These are phyloP conservation scores for Sordariomycetes sp. DNA, from an alignment of 2,329 filamentous ascomycete genomes.

Conservation along the genomic window DNA sequence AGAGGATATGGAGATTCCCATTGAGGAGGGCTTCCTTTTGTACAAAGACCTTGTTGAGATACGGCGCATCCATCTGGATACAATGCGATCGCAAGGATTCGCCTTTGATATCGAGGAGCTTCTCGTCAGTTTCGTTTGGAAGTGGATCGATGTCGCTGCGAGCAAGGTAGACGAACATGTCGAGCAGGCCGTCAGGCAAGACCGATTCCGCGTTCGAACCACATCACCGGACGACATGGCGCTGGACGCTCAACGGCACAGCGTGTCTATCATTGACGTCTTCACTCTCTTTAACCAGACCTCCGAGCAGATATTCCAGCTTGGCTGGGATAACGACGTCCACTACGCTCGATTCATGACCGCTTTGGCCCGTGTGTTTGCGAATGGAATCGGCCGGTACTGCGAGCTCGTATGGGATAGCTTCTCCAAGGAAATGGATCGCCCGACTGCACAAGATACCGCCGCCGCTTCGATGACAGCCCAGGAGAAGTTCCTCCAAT, in stretches of 20 bases:
- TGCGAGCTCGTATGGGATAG: conserved; percentile 82
- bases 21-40: conserved; percentile 88
- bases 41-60: conserved; percentile 85
- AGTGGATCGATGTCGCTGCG: conserved; percentile 81
- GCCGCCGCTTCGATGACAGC: conserved; percentile 66
- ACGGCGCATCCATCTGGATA: conserved; percentile 66
- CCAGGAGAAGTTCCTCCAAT: conserved; percentile 86
- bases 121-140: conserved; percentile 88
- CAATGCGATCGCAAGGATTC: conserved; percentile 64
- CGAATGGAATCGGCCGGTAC: conserved; percentile 73
- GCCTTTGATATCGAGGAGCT: conserved; percentile 80
- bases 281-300: conserved; percentile 91
- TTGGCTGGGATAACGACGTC: conserved; percentile 88
- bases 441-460: conserved; percentile 77
- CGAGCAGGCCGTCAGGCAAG: conserved; percentile 82
- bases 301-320: conserved; percentile 71
- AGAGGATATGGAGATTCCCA: conserved; percentile 63
- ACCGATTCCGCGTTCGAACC: conserved; percentile 68
- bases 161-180: conserved; percentile 72
- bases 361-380: conserved; percentile 73
- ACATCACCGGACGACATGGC: conserved; percentile 52
- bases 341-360: conserved; percentile 98
- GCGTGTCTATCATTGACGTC: conserved; percentile 84
- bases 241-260: conserved; percentile 77
- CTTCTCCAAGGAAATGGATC: conserved; percentile 88